These are phyloP conservation scores for Cichorium intybus DNA, from an alignment of 140 eudicot species.

Conservation along the genomic window DNA sequence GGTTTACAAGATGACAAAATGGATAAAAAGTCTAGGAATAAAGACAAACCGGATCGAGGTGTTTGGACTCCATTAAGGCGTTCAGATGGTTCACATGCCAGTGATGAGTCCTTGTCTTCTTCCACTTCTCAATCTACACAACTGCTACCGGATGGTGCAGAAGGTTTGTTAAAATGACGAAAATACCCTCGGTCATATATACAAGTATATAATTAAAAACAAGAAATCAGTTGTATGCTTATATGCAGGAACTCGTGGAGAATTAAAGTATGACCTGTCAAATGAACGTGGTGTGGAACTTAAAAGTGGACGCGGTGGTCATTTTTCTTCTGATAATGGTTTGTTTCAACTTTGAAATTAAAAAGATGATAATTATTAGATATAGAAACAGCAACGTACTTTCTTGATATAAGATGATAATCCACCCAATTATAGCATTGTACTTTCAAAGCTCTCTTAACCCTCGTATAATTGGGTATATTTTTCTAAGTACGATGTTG, in stretches of 20 bases:
- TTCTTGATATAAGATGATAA: neutral
- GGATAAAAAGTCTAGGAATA: conserved; percentile 57
- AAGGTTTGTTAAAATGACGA: conserved; percentile 37
- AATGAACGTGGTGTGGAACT: conserved; percentile 43
- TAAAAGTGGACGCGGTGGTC: conserved; percentile 51
- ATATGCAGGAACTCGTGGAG: conserved; percentile 46
- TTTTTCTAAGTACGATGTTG: neutral
- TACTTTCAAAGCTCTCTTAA: too few species aligned
- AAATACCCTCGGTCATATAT: neutral
- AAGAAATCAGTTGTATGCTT: neutral
- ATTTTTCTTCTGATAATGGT: conserved; percentile 66
- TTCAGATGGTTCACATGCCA: conserved; percentile 58
- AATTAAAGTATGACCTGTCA: conserved; percentile 38
- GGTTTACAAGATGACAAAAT: conserved; percentile 53
- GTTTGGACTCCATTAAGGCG: conserved; percentile 86
- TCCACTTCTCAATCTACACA: conserved; percentile 51
- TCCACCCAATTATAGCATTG: too few species aligned
- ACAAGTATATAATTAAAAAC: too few species aligned
- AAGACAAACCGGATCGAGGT: conserved; percentile 85
- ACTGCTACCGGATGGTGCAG: conserved; percentile 42
- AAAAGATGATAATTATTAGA: neutral
- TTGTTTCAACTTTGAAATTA: conserved; percentile 18
- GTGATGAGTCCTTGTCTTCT: conserved; percentile 59
- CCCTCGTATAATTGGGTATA: too few species aligned
- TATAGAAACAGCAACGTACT: neutral